Evolutionary conservation across 2,329 filamentous ascomycete species (phyloP), one percentile per base, ranked within the genome.

Genomic region (Penicillium sp.): DNA sequence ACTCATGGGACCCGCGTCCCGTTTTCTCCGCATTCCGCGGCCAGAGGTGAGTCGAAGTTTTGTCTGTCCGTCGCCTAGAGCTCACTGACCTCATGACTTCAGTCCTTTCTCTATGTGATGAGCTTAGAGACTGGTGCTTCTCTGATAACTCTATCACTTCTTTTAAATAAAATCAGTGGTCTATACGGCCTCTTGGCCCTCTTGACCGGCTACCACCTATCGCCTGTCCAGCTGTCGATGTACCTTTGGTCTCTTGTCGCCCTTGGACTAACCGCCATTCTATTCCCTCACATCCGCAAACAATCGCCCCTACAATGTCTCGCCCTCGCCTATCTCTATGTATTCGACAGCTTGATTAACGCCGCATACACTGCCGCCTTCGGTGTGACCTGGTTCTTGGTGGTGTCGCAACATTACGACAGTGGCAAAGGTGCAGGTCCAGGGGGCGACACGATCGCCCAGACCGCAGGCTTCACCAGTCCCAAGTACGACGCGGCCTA

Each of bases 81-180:
- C 55, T 59, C 54, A 60, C 54, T 46, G 22, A 50, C 44, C 54
- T 46, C 29, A 42, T 55, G 50, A 53, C 63, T 60, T 42, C 14
- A 43, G 90, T 86, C 83, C 39, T 92, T 95, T 69, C 81, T 95
- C 58, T 89, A 88, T 67, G 77, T 90, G 64, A 86, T 95, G 76
- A 88, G 87, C 65, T 83, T 96, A 46, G 87, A 89, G 62, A 92
- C 88, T 29, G 91, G 89, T 59, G 86, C 88, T 39, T 89, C 93
- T 61, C 80, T 96, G 63, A 89, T 95, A 63, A 84, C 87, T 4
- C 78, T 93, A 54, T 84, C 87, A 10, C 81, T 95, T 56, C 79
- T 95, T 47, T 85, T 96, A 74, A 96, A 96, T 79, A 95, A 95
- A 72, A 82, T 91, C 59, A 92, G 89, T 41, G 91, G 90, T 50